phyloP scores from a whole-genome alignment of 208 protist genomes.

The Leishmania gerbilli region DNA sequence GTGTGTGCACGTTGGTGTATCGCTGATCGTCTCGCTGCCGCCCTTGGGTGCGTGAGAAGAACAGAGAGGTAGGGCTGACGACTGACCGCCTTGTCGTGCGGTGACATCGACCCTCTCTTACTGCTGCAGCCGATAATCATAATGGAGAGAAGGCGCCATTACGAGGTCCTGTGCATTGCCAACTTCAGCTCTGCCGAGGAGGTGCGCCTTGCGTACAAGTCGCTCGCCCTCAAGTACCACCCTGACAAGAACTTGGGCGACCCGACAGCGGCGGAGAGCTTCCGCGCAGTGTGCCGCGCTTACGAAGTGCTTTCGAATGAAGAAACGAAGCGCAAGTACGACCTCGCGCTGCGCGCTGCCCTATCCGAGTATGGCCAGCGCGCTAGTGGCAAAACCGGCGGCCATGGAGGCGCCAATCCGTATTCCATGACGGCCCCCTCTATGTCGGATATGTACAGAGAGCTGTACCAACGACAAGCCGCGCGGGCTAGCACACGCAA shows the following conservation, averaged over 20 bases:
- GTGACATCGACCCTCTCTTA: neutral
- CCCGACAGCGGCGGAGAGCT: constrained; percentile 79
- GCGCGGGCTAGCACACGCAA: constrained; percentile 10
- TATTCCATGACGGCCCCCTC: constrained; percentile 23
- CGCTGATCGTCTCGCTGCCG: neutral
- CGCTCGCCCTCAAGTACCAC: constrained; percentile 94
- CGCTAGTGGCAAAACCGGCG: constrained; percentile 3
- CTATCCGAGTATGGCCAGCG: constrained; percentile 1
- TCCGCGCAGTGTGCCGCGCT: constrained; percentile 90
- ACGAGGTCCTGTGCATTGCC: constrained; percentile 85
- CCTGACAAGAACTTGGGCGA: constrained; percentile 95
- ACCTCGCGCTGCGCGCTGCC: constrained; percentile 85
- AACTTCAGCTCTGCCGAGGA: constrained; percentile 84
- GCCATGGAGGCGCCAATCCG: constrained; percentile 25
- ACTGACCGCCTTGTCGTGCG: neutral
- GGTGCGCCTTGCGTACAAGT: constrained; percentile 94
- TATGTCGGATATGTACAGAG: constrained; percentile 41
- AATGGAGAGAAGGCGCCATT: constrained; percentile 48
- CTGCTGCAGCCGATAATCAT: neutral
- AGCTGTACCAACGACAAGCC: constrained; percentile 33
- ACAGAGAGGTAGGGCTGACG: neutral
- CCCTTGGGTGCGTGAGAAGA: neutral
- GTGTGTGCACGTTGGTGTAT: neutral
- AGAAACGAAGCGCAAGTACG: constrained; percentile 95
- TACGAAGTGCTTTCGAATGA: constrained; percentile 97